Percentiles rank a stretch among this genome's conserved stretches.
Conservation (phyloP, 768 basidiomycete genomes). For the Boletus bicolor region DNA sequence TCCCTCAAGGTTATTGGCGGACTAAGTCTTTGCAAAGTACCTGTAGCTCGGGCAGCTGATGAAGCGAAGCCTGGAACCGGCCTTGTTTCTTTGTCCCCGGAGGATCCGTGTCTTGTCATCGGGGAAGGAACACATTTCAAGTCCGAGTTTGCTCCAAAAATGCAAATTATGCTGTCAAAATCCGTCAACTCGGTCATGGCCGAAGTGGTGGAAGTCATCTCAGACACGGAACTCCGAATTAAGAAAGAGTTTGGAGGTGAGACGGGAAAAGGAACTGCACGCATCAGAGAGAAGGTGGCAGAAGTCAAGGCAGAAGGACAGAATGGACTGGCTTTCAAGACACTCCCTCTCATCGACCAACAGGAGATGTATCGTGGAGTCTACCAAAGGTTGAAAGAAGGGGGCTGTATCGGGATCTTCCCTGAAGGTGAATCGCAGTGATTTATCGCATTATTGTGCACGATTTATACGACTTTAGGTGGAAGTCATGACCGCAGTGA, state of each 20-base stretch:
- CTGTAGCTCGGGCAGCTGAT: conserved; percentile 90
- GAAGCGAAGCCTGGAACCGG: conserved; percentile 75
- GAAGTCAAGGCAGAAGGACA: conserved; percentile 55
- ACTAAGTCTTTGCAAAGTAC: conserved; percentile 52
- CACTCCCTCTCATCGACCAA: conserved; percentile 87
- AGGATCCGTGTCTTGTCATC: conserved; percentile 77
- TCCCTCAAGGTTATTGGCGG: not conserved
- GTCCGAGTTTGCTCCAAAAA: conserved; percentile 67
- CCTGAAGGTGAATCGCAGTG: conserved; percentile 75
- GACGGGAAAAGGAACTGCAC: conserved; percentile 66
- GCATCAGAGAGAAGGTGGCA: conserved; percentile 62
- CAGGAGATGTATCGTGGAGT: conserved; percentile 93
- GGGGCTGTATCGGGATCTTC: conserved; percentile 94
- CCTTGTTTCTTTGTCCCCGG: conserved; percentile 60
- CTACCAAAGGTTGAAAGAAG: conserved; percentile 79
- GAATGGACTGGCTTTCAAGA: conserved; percentile 74
- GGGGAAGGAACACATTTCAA: conserved; percentile 82
- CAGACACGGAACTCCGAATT: conserved; percentile 78
- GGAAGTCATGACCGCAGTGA: conserved; percentile 98
- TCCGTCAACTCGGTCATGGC: conserved; percentile 70
- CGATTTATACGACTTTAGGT: conserved; percentile 47
- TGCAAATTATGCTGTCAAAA: conserved; percentile 87
- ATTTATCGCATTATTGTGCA: not conserved
- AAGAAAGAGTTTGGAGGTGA: conserved; percentile 88
- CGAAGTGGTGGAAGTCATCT: conserved; percentile 84